phyloP scores from a whole-genome alignment of 768 basidiomycete genomes.

The Macrolepiota dolichaula region DNA sequence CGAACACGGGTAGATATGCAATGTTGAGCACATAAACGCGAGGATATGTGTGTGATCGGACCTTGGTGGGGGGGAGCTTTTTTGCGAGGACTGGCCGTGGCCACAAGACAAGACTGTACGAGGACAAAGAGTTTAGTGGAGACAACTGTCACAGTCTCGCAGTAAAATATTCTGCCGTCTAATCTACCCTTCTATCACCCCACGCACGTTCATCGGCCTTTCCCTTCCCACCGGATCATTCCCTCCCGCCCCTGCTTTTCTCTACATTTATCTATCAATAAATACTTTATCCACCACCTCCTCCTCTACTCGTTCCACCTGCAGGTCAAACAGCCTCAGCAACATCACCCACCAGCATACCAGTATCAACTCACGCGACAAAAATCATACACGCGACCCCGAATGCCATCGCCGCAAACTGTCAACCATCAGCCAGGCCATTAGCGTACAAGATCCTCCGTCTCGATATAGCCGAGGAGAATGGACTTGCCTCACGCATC shows the following conservation, averaged over 20 bases:
- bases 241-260: too few species aligned
- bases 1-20: neutral
- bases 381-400: constrained; percentile 90
- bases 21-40: neutral
- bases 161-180: constrained; percentile 22
- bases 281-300: neutral
- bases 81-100: neutral
- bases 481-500: constrained; percentile 72
- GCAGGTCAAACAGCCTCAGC: neutral
- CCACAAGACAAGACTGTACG: constrained; percentile 15
- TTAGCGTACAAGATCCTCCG: constrained; percentile 8
- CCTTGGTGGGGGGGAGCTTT: constrained; percentile 23
- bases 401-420: constrained; percentile 92
- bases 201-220: constrained; percentile 57
- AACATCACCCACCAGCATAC: neutral
- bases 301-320: constrained; percentile 16
- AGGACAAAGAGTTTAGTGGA: constrained; percentile 17
- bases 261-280: too few species aligned
- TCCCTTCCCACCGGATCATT: constrained; percentile 11
- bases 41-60: constrained; percentile 19
- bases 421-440: constrained; percentile 16
- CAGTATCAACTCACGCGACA: constrained; percentile 69
- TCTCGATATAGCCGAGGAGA: constrained; percentile 9
- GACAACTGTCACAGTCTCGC: constrained; percentile 19
- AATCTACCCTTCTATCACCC: constrained; percentile 13